Evolutionary conservation across 2,329 filamentous ascomycete species (phyloP), one percentile per base, ranked within the genome.

Genomic region (Fusarium sp.): DNA sequence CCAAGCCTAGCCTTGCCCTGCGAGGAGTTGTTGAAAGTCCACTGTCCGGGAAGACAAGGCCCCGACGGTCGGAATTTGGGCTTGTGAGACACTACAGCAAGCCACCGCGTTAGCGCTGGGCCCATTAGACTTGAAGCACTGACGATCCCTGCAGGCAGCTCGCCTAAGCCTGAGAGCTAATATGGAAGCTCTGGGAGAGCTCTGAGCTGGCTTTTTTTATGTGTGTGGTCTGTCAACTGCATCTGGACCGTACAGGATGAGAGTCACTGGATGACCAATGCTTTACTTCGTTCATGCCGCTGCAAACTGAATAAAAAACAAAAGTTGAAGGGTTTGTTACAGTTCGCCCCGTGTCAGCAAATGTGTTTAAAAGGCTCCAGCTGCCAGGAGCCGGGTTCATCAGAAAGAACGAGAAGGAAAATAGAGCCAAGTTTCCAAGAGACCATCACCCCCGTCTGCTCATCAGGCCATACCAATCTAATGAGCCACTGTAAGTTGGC

Each of bases 21-120:
- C 26, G 12, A 11, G 5, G 24, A 47, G 28, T 30, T 30, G 14
- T 15, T 30, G 28, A 30, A 30, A 32, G 28, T 32, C 28, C 28
- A 32, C 28, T 32, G 28, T 42, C 63, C 62, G 59, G 62, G 54
- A 63, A 70, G 65, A 48, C 62, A n/a, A 59, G 46, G 50, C 52
- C 62, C 61, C 53, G 59, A 51, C 52, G 36, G 71, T 70, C 71
- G 71, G 69, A 65, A 72, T 70, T 69, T 66, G 62, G 52, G 49
- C 66, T 32, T 65, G 69, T 73, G 63, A 73, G 71, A 73, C 71
- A 64, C 32, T 50, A 28, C 26, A 57, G 42, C 69, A 62, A 73
- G 65, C 65, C 71, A 68, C 60, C 38, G 52, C 53, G 45, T 68
- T 73, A 69, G 71, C 71, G 66, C 49, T 28, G 62, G 46, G 59